Evolutionary conservation across 75 land plant genomes (phyloP).

Genomic region (Sequoia sempervirens): DNA sequence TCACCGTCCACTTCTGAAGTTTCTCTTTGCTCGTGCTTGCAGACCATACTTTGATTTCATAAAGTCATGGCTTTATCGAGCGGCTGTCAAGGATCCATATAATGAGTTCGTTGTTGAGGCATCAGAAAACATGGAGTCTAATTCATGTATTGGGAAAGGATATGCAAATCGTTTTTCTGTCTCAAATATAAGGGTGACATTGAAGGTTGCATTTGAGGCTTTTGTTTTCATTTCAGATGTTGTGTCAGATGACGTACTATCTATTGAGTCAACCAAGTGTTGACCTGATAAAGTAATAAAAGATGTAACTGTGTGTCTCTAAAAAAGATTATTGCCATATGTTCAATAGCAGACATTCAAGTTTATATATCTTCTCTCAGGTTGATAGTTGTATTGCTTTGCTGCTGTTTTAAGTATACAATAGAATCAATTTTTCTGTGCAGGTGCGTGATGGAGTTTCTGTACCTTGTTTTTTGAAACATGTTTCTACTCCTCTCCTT

Average conservation of each 20-base stretch:
- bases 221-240: background rate
- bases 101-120: slow-evolving; percentile 71
- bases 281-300: background rate
- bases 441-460: slow-evolving; percentile 62
- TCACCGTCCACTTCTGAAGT: slow-evolving; percentile 59
- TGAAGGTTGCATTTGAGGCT: background rate
- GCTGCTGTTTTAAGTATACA: background rate
- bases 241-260: background rate
- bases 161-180: slow-evolving; percentile 2
- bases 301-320: background rate
- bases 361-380: background rate
- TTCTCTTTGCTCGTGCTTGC: slow-evolving; percentile 78
- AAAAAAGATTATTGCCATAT: background rate
- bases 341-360: background rate
- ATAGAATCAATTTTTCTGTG: background rate
- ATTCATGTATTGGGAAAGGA: slow-evolving; percentile 1
- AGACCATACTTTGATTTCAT: slow-evolving; percentile 81
- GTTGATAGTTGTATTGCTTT: background rate
- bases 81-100: slow-evolving; percentile 75
- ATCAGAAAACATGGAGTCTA: slow-evolving; percentile 1
- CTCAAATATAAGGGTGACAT: slow-evolving; percentile 1
- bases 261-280: background rate
- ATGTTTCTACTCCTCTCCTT: slow-evolving; percentile 47
- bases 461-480: slow-evolving; percentile 75
- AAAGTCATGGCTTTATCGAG: slow-evolving; percentile 84